Evolutionary conservation across 768 basidiomycete genomes (phyloP), one percentile per base, ranked within the genome.

Genomic region (Kwoniella heveanensis): DNA sequence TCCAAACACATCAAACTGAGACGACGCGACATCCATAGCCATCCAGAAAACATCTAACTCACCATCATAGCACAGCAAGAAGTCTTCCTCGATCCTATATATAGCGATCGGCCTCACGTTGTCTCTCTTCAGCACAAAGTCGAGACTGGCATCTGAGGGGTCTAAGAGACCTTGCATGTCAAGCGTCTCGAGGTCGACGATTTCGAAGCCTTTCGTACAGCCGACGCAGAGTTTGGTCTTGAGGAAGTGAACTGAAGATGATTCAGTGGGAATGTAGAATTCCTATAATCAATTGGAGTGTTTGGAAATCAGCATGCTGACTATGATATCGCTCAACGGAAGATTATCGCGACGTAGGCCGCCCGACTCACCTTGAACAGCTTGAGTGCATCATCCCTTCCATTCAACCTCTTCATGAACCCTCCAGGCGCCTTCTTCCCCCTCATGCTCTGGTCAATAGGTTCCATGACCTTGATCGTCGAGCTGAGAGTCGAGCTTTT

Each of bases 231-330:
- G 86, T 82, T 90, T 90, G 51, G 95, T 96, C 83, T 95, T 96
- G 69, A 99, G 84, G 82, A 95, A 97, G 80, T 96, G 95, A 24
- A 98, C 90, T 13, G 94, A 97, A 60, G 88, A 91, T 54, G 92
- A 95, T 79, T 98, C 93, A 13, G 96, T 91, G 0, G 96, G 95
- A 64, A 99, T 97, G 77, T 98, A 99, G 82, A 99, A 98, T 79
- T 98, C 95, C 92, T 96, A 74, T 68, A 12, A 17, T 1, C 17
- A 13, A 32, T 32, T 6, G n/a, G n/a, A n/a, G n/a, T n/a, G n/a
- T n/a, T n/a, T n/a, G n/a, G n/a, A n/a, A 36, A 36, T 36, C 32
- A 36, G 32, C 13, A 36, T n/a, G n/a, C n/a, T n/a, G n/a, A n/a
- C n/a, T n/a, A n/a, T n/a, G n/a, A n/a, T n/a, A n/a, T n/a, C n/a